These are phyloP conservation scores for Neohortaea acidophila DNA, from an alignment of 495 filamentous ascomycete genomes.

Conservation along the genomic window DNA sequence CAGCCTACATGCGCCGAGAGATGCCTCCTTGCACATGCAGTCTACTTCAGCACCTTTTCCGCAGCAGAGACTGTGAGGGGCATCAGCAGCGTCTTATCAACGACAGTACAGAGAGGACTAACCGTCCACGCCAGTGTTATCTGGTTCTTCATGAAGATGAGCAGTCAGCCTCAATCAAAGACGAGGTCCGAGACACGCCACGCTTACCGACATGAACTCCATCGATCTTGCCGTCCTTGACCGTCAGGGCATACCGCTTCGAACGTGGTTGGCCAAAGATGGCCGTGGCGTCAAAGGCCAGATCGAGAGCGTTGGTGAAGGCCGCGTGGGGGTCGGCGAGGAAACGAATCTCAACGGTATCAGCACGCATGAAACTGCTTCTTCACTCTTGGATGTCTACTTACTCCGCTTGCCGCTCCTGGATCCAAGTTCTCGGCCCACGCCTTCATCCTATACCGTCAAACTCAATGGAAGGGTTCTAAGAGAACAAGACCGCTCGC, in stretches of 20 bases:
- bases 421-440: conserved; percentile 68
- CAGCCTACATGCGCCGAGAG: no score
- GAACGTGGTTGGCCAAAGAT: conserved; percentile 76
- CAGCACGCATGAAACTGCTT: background rate
- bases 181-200: no score
- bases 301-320: conserved; percentile 74
- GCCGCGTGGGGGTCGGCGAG: conserved; percentile 70
- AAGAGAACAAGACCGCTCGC: no score
- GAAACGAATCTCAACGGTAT: conserved; percentile 53
- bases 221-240: conserved; percentile 30
- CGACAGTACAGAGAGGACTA: conserved; percentile 16
- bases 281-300: conserved; percentile 63
- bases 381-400: conserved; percentile 21
- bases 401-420: conserved; percentile 52
- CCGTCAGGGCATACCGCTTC: conserved; percentile 69
- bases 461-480: background rate
- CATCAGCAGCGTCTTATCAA: background rate
- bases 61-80: conserved; percentile 43
- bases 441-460: conserved; percentile 55
- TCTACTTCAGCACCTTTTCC: conserved; percentile 46
- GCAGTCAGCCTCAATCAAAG: no score
- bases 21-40: no score
- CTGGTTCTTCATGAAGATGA: no score
- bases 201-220: conserved; percentile 36
- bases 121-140: conserved; percentile 84